Conservation (phyloP, 2,329 filamentous ascomycete species). For the Colletotrichum tropicale region DNA sequence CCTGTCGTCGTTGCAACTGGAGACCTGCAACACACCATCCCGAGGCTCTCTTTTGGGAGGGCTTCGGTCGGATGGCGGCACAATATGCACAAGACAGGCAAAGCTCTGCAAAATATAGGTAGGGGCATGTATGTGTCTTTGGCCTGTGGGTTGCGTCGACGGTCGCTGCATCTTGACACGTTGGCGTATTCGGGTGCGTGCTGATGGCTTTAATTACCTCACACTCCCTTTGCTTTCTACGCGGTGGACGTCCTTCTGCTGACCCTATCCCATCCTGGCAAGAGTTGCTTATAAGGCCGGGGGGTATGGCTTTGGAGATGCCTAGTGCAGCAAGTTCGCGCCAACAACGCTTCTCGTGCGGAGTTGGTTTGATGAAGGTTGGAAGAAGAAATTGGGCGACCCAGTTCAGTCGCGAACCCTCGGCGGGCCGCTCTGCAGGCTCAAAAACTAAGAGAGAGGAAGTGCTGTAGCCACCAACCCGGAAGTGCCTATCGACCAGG, state of each 20-base stretch:
- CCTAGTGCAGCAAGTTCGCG: not conserved
- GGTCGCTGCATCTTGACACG: conserved; percentile 14
- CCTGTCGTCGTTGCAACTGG: not conserved
- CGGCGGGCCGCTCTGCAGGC: conserved; percentile 12
- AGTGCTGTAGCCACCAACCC: not conserved
- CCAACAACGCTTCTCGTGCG: not conserved
- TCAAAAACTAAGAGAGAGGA: conserved; percentile 4
- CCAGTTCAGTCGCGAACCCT: not conserved
- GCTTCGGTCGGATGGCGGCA: conserved; percentile 10
- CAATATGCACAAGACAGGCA: conserved; percentile 4
- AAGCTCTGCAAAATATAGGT: conserved; percentile 2
- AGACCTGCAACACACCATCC: not conserved
- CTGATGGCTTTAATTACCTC: conserved; percentile 18
- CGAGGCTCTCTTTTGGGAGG: not conserved
- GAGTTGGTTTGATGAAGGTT: conserved; percentile 2
- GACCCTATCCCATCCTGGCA: not conserved
- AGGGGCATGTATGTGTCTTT: not conserved
- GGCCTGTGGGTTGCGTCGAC: not conserved
- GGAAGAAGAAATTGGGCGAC: not conserved
- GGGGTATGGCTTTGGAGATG: not conserved
- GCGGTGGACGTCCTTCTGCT: not conserved
- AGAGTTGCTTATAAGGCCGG: not conserved
- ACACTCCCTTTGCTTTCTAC: not conserved
- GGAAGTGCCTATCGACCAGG: not conserved
- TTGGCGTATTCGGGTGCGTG: conserved; percentile 10